These are phyloP conservation scores for Chaetomium olivaceum DNA, from an alignment of 2,329 filamentous ascomycete genomes.

Conservation along the genomic window DNA sequence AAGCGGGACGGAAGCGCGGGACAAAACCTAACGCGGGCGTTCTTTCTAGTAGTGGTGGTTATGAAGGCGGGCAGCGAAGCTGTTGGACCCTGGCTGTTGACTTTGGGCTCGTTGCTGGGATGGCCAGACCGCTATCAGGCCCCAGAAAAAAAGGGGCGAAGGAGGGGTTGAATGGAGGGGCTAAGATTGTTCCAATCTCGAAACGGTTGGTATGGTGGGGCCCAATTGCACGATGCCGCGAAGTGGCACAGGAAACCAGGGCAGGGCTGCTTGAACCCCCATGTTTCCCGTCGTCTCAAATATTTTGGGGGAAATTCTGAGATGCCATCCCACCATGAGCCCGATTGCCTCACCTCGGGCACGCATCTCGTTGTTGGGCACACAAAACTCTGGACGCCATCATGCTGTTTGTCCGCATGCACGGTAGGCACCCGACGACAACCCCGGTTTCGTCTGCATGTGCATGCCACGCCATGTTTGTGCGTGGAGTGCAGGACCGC, in stretches of 20 bases:
- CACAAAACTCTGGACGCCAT: slow-evolving; percentile 16
- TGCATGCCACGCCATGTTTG: neutral
- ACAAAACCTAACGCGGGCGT: neutral
- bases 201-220: slow-evolving; percentile 24
- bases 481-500: neutral
- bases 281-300: slow-evolving; percentile 7
- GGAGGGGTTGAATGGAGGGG: slow-evolving; percentile 28
- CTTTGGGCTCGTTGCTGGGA: slow-evolving; percentile 18
- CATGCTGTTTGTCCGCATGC: slow-evolving; percentile 17
- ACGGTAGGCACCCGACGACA: slow-evolving; percentile 10
- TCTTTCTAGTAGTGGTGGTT: slow-evolving; percentile 7
- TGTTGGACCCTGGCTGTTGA: slow-evolving; percentile 18
- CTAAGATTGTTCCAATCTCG: slow-evolving; percentile 29
- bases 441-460: neutral
- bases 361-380: neutral
- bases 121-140: slow-evolving; percentile 24
- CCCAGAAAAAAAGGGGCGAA: slow-evolving; percentile 27
- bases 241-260: neutral
- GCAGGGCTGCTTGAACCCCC: slow-evolving; percentile 18
- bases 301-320: slow-evolving; percentile 5
- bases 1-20: neutral
- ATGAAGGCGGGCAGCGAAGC: slow-evolving; percentile 19
- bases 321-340: slow-evolving; percentile 20
- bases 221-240: slow-evolving; percentile 17
- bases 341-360: slow-evolving; percentile 17